Conservation (phyloP, 169 alveolate species). For the Eimeria sp. region DNA sequence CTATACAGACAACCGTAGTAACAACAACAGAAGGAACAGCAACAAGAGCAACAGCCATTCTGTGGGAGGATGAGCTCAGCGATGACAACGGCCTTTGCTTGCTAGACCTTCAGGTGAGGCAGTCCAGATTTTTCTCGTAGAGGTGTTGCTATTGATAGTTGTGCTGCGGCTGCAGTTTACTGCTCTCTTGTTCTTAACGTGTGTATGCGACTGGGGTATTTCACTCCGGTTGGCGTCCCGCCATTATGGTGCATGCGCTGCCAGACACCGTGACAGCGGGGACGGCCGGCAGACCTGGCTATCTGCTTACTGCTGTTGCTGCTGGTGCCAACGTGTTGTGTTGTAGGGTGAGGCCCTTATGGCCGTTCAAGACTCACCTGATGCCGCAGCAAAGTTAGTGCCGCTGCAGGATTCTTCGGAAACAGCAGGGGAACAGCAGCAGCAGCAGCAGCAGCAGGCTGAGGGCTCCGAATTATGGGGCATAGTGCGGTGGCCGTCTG, state of each 20-base stretch:
- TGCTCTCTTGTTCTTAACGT: not conserved
- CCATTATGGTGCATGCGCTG: not conserved
- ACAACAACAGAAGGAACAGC: not conserved
- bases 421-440: slow-evolving; percentile 28
- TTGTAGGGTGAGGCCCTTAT: slow-evolving; percentile 62
- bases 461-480: slow-evolving; percentile 51
- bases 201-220: not conserved
- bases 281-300: not conserved
- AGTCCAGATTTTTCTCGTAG: not conserved
- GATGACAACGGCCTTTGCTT: slow-evolving; percentile 6
- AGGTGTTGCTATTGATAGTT: not conserved
- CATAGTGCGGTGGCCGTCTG: slow-evolving; percentile 48
- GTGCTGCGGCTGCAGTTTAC: not conserved
- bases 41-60: slow-evolving; percentile 20
- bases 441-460: slow-evolving; percentile 39
- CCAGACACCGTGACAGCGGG: not conserved
- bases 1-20: not conserved
- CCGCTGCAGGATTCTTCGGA: slow-evolving; percentile 12
- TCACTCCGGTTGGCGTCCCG: not conserved
- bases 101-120: slow-evolving; percentile 25
- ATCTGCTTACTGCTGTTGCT: not conserved
- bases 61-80: slow-evolving; percentile 22
- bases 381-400: slow-evolving; percentile 9
- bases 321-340: not conserved
- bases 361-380: slow-evolving; percentile 37